Base-by-base conservation (phyloP, 2,329 filamentous ascomycete genomes). In the Aspergillus intermedius region DNA sequence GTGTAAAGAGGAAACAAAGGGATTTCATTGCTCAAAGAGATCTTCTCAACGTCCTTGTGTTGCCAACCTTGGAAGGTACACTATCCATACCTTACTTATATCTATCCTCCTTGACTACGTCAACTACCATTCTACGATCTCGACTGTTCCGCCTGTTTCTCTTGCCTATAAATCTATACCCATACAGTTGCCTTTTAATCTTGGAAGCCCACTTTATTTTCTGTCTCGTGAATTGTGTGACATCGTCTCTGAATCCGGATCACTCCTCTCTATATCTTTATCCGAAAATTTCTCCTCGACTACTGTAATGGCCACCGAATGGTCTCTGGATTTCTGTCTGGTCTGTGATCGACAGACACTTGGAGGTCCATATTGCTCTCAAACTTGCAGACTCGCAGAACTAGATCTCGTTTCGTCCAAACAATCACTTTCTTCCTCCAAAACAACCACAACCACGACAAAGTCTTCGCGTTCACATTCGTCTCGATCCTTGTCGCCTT, bases 261-360 rank as follows among this genome's bases (percentile, higher is more conserved):
- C 34, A 12, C 34, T 37, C 34, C 15, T 17, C 10, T 34, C 17
- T 40, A 6, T 40, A 10, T 17, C 17, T 10, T 9, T 17, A 19
- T 10, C n/a, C 37, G 9, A 7, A 21, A 17, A 28, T 9, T 28
- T 28, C 6, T 7, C 23, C 15, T 17, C 37, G 9, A 9, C 28
- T 12, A 39, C 25, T 4, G 60, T 17, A 28, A 70, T 70, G 66
- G 60, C 67, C 19, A 66, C 65, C 19, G 63, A 62, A 64, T 95
- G 91, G 89, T 87, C 87, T 61, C 88, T 87, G 70, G 86, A 94
- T 72, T 95, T 89, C 80, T 96, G 91, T 78, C 83, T 96, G 61
- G 84, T 87, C 75, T 96, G 91, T 77, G 91, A 96, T 74, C 86
- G 86, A 74, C 88, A 94, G 73, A 90, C 87, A 52, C 81, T 87